Percentiles rank a stretch among this genome's conserved stretches.
These are phyloP conservation scores for Musa troglodytarum DNA, from an alignment of 176 grass and related monocot species.

Conservation along the genomic window DNA sequence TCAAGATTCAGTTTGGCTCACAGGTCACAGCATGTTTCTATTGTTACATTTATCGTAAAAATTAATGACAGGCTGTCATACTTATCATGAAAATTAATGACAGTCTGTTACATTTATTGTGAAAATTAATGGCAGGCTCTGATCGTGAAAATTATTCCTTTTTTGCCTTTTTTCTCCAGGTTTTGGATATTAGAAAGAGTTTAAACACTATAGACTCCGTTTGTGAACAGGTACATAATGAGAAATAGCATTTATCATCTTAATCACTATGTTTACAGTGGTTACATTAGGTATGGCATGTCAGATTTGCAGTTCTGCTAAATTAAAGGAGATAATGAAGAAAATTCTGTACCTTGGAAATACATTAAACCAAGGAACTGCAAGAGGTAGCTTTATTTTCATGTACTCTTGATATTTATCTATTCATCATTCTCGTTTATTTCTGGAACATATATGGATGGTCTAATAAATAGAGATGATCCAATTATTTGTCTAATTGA, in stretches of 20 bases:
- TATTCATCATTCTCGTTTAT: too few species aligned
- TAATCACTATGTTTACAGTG: not conserved
- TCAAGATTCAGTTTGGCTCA: slow-evolving; percentile 93
- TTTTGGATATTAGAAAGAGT: slow-evolving; percentile 67
- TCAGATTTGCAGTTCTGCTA: slow-evolving; percentile 74
- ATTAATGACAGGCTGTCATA: not conserved
- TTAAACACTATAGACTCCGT: slow-evolving; percentile 70
- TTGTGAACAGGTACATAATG: slow-evolving; percentile 55
- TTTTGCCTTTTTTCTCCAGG: slow-evolving; percentile 27
- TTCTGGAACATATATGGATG: too few species aligned
- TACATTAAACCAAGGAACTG: slow-evolving; percentile 90
- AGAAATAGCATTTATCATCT: slow-evolving; percentile 3
- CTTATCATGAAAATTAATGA: not conserved
- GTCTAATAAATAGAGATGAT: too few species aligned
- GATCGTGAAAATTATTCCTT: not conserved
- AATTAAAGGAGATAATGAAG: slow-evolving; percentile 98
- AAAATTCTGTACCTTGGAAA: slow-evolving; percentile 91
- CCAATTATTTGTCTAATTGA: too few species aligned
- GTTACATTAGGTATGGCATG: slow-evolving; percentile 17
- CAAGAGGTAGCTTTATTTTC: slow-evolving; percentile 51
- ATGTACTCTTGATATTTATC: too few species aligned
- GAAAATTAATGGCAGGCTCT: not conserved
- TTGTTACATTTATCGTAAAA: not conserved
- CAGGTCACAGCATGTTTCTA: slow-evolving; percentile 24
- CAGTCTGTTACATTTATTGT: not conserved